Evolutionary conservation across 148 eudicot genomes (phyloP), one percentile per base, ranked within the genome.

Genomic region (Diospyros kaki): DNA sequence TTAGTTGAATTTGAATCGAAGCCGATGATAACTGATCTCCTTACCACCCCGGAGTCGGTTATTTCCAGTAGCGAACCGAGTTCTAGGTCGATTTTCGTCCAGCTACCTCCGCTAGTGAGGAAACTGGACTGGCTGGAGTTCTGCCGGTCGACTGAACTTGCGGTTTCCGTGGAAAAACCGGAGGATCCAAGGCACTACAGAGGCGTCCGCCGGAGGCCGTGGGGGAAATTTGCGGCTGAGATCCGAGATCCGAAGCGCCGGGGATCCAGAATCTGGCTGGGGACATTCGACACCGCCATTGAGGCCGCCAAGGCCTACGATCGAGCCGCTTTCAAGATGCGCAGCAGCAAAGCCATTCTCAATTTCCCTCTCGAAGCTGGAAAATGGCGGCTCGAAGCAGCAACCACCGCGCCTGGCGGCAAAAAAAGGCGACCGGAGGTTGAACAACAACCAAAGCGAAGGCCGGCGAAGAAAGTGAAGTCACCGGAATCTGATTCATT

Each of bases 211-310:
- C 81, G 76, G 28, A 68, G 87, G 66, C 89, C 89, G 8, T 84
- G 89, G 89, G 89, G 89, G 12, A 86, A 86, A 71, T 86, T 83
- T 72, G 89, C 89, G 28, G 85, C 87, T 4, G 89, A 86, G 76
- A 86, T 86, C 61, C 76, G 89, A 9, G 89, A 86, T 64, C 89
- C 89, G 18, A 86, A 84, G 53, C 75, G 76, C 11, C 79, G 80
- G 6, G 89, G 89, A 18, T 81, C 85, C 2, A 71, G 89, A 59
- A 81, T 86, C 6, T 86, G 89, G 89, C 85, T 86, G 6, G 89
- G 89, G 50, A 86, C 89, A 2, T 86, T 79, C 66, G 89, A 86
- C 18, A 80, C 85, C 0, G 84, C 89, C 1, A 41, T 86, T 2
- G 87, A 86, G n/a, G 89, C 89, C 1, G 89, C 89, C 38, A 79